Base-by-base conservation (phyloP, 1,139 yeast species). In the Petasospora rhodanensis region DNA sequence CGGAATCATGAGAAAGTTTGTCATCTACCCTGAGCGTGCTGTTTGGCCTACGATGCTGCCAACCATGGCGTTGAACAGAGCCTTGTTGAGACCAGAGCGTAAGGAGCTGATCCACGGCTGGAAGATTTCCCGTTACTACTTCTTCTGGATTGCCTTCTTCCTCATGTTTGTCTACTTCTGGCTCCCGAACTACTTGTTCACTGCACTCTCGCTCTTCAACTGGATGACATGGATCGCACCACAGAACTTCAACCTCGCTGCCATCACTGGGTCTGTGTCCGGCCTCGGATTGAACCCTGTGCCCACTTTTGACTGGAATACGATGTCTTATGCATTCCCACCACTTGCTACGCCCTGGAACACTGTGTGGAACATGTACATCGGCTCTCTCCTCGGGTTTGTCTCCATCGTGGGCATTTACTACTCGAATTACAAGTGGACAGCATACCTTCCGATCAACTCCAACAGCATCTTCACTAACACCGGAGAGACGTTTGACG, bases 311-410 rank as follows among this genome's bases (percentile, higher is more conserved):
- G 80, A 70, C 47, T 73, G 76, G 75, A 69, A 68, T 43, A 54
- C 71, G 31, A 60, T 73, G 3, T 15, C 32, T 11, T 75, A 72
- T 55, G 59, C 74, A 40, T 76, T 79, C n/a, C 71, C 81, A 16
- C 85, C 89, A 11, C 66, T 81, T 49, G 68, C 78, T 44, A 81
- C 85, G 7, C 87, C 89, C 18, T 73, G 77, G 31, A 62, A 71
- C 33, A 71, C 79, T 14, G 59, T 73, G 36, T 63, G 68, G 22
- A 76, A 79, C 45, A 66, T 73, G 40, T 60, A 69, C 24, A 47
- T 62, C 6, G 68, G 76, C 13, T 56, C 73, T 31, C 58, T 74
- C 11, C 38, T 66, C 22, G 55, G 70, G 10, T 64, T 64, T 34
- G 49, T 73, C 24, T 49, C 67, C 19, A 59, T 63, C 22, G 66